Evolutionary conservation across 495 filamentous ascomycete species (phyloP).

Genomic region (Tuber aestivum): DNA sequence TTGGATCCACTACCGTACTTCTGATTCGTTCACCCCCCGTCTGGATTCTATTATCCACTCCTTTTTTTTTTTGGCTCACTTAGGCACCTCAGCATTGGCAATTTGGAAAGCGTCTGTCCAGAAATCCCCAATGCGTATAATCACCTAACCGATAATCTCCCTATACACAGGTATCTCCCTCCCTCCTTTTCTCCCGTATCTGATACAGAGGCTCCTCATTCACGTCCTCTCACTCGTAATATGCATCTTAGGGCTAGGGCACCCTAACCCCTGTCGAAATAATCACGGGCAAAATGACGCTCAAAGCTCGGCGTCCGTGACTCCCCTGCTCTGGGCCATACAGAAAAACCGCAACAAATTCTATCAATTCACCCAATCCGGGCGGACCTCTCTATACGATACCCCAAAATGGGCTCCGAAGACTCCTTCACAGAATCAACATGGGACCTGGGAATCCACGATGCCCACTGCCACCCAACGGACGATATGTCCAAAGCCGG

Average conservation of each 20-base stretch:
- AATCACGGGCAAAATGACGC: not conserved
- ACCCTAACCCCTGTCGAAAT: not conserved
- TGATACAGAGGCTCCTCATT: not conserved
- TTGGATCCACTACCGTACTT: not conserved
- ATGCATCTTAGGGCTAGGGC: not conserved
- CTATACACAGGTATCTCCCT: not conserved
- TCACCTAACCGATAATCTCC: not conserved
- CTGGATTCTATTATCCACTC: not conserved
- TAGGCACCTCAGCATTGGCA: not conserved
- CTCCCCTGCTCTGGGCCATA: not conserved
- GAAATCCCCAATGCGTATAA: not conserved
- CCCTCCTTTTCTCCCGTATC: not conserved
- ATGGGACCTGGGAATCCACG: slow-evolving; percentile 78
- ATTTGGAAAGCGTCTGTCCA: not conserved
- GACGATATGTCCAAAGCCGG: slow-evolving; percentile 75
- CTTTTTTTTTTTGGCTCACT: not conserved
- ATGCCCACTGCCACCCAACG: slow-evolving; percentile 98
- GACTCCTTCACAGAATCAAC: slow-evolving; percentile 39
- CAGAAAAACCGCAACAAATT: not conserved
- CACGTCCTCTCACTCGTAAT: not conserved
- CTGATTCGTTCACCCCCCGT: not conserved
- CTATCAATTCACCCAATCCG: not conserved
- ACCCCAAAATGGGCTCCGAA: not conserved
- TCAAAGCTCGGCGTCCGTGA: not conserved
- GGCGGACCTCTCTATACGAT: not conserved